These are phyloP conservation scores for Podaxis sp. DNA, from an alignment of 768 basidiomycete species.

Conservation along the genomic window DNA sequence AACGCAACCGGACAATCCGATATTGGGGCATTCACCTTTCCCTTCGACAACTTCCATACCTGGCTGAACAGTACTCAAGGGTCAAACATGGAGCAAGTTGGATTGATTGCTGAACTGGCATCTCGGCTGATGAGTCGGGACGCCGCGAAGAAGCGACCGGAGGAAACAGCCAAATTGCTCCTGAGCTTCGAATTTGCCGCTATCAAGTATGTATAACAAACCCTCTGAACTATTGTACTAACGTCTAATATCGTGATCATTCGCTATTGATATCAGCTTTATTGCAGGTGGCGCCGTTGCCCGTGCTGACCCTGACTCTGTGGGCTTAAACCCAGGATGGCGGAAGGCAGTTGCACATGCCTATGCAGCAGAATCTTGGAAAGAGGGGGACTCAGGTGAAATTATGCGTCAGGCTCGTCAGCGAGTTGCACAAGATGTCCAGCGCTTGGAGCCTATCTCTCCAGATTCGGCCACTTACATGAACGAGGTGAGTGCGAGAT, in stretches of 20 bases:
- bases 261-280: background rate
- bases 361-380: slow-evolving; percentile 25
- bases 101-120: slow-evolving; percentile 27
- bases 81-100: slow-evolving; percentile 19
- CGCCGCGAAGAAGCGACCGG: slow-evolving; percentile 22
- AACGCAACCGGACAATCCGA: background rate
- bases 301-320: background rate
- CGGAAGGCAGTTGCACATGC: slow-evolving; percentile 38
- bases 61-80: slow-evolving; percentile 19
- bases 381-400: slow-evolving; percentile 24
- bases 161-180: slow-evolving; percentile 25
- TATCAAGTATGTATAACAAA: slow-evolving; percentile 22
- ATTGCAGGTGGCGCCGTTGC: background rate
- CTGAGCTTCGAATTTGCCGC: slow-evolving; percentile 21
- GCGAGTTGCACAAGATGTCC: slow-evolving; percentile 20
- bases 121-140: slow-evolving; percentile 35
- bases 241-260: too few species aligned
- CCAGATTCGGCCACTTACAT: slow-evolving; percentile 44
- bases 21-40: background rate
- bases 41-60: slow-evolving; percentile 7
- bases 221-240: background rate
- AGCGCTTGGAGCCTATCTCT: slow-evolving; percentile 24
- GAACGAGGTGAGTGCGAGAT: slow-evolving; percentile 28
- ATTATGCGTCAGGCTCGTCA: slow-evolving; percentile 21
- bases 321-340: slow-evolving; percentile 46